Conservation (phyloP, 805 yeast species). For the Candida oleophila region DNA sequence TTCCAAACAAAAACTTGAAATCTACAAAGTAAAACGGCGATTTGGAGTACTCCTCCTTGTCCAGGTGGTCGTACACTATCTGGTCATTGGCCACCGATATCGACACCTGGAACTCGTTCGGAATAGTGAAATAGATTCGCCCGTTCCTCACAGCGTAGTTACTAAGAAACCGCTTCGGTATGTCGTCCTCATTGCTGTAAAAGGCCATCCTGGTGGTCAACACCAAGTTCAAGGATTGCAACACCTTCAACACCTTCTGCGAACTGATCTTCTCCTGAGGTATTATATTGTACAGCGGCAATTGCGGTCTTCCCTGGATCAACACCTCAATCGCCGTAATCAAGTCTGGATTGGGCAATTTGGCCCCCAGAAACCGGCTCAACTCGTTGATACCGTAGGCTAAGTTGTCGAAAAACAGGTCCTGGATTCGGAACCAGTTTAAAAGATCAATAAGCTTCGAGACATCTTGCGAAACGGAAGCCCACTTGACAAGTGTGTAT, state of each 20-base stretch:
- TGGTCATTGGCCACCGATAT: slow-evolving; percentile 69
- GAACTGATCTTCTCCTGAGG: slow-evolving; percentile 51
- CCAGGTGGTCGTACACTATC: slow-evolving; percentile 44
- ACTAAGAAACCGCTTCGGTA: slow-evolving; percentile 61
- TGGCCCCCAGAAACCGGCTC: slow-evolving; percentile 80
- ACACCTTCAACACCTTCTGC: slow-evolving; percentile 54
- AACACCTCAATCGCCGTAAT: slow-evolving; percentile 85
- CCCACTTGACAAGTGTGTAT: slow-evolving; percentile 89
- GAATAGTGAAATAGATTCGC: slow-evolving; percentile 61
- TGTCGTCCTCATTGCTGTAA: slow-evolving; percentile 35
- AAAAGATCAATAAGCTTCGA: slow-evolving; percentile 79
- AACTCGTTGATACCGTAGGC: slow-evolving; percentile 67
- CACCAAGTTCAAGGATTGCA: slow-evolving; percentile 69
- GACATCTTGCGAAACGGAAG: slow-evolving; percentile 67
- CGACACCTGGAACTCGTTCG: slow-evolving; percentile 57
- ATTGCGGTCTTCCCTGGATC: slow-evolving; percentile 70
- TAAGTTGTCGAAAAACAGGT: slow-evolving; percentile 58
- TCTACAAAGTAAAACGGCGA: slow-evolving; percentile 79
- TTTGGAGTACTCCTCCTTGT: slow-evolving; percentile 41
- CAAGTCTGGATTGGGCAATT: slow-evolving; percentile 88
- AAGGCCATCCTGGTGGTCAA: slow-evolving; percentile 75
- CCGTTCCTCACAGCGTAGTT: slow-evolving; percentile 74
- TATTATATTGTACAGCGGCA: slow-evolving; percentile 62
- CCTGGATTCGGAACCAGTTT: slow-evolving; percentile 83
- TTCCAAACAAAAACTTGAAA: slow-evolving; percentile 61